Conservation (phyloP, 768 basidiomycete species). For the Daedaleopsis sinensis region DNA sequence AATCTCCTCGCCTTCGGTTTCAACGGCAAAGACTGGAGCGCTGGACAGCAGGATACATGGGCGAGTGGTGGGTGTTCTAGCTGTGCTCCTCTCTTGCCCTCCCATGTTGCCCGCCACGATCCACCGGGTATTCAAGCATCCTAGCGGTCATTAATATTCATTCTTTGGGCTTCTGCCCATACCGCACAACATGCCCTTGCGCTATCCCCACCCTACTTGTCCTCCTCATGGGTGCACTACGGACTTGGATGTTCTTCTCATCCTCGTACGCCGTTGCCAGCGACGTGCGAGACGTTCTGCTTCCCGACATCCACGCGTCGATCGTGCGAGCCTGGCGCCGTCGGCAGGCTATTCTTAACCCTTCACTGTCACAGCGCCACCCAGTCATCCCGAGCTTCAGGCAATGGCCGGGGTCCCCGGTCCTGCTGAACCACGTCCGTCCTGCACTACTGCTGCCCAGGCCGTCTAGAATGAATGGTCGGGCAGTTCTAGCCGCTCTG, state of each 20-base stretch:
- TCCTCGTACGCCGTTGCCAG: background rate
- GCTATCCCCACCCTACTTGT: too few relatives aligned
- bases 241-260: too few relatives aligned
- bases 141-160: background rate
- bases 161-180: background rate
- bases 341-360: background rate
- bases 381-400: too few relatives aligned
- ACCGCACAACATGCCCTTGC: too few relatives aligned
- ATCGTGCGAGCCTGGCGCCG: background rate
- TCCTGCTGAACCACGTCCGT: too few relatives aligned
- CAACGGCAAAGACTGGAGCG: constrained; percentile 81
- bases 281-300: background rate
- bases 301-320: background rate
- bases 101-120: too few relatives aligned
- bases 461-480: too few relatives aligned
- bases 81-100: too few relatives aligned
- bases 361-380: background rate
- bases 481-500: too few relatives aligned
- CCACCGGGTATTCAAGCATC: background rate
- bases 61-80: constrained; percentile 42
- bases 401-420: too few relatives aligned
- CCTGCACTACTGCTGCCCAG: too few relatives aligned
- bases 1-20: constrained; percentile 88
- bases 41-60: constrained; percentile 76
- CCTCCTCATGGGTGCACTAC: too few relatives aligned